A percentile compares a stretch with the other conserved stretches of the same genome.
These are phyloP conservation scores for Erysimum pusillum DNA, from an alignment of 441 rosid genomes.

Conservation along the genomic window DNA sequence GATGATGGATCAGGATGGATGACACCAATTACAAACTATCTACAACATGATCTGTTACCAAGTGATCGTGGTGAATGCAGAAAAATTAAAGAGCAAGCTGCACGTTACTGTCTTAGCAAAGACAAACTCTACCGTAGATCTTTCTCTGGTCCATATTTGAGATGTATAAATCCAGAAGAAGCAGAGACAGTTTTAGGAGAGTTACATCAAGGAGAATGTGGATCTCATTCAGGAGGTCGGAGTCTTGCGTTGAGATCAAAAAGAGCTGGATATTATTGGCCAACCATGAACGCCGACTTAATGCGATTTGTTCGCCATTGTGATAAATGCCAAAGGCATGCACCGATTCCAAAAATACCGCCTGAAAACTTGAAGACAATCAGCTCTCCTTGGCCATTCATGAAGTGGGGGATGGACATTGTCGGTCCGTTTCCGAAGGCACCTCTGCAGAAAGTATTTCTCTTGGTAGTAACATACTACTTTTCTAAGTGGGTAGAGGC, in stretches of 20 bases:
- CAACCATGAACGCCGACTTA: background rate
- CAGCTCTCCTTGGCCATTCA: background rate
- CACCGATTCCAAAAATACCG: background rate
- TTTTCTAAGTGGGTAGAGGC: background rate
- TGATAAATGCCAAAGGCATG: background rate
- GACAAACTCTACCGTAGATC: too few relatives aligned
- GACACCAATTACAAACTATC: too few relatives aligned
- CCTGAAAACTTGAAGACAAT: background rate
- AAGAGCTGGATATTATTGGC: background rate
- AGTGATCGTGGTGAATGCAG: too few relatives aligned
- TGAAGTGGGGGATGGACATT: constrained; percentile 4
- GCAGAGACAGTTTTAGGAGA: too few relatives aligned
- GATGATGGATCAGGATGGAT: too few relatives aligned
- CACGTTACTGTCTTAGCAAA: too few relatives aligned
- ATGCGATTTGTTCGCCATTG: background rate
- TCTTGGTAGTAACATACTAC: background rate
- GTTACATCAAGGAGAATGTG: background rate
- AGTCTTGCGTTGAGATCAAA: background rate
- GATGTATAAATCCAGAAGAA: too few relatives aligned
- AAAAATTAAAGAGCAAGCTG: too few relatives aligned
- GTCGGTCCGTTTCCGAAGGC: background rate
- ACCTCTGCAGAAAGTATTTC: background rate
- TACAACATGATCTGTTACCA: too few relatives aligned
- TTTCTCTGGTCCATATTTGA: too few relatives aligned
- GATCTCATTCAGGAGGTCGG: background rate